A percentile compares a stretch with the other conserved stretches of the same genome.
phyloP scores from a whole-genome alignment of 768 basidiomycete genomes.

The Suillus sp. region DNA sequence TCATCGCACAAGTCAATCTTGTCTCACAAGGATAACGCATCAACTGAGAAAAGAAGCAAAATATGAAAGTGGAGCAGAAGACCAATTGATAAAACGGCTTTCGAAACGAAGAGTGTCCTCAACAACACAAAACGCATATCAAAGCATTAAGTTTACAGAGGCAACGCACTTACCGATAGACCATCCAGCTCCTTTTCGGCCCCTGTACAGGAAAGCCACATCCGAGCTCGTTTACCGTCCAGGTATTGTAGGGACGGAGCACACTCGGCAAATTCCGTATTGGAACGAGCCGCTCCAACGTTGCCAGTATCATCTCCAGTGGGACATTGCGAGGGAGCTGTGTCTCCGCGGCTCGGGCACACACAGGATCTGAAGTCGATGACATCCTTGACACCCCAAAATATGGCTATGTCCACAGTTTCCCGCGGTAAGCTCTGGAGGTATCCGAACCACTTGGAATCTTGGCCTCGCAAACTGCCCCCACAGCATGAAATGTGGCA shows the following conservation, averaged over 20 bases:
- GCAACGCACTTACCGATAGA: slow-evolving; percentile 28
- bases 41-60: slow-evolving; percentile 8
- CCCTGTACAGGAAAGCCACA: slow-evolving; percentile 39
- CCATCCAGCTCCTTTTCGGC: slow-evolving; percentile 28
- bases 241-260: slow-evolving; percentile 22
- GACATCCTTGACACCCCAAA: slow-evolving; percentile 50
- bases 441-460: slow-evolving; percentile 67
- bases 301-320: slow-evolving; percentile 8
- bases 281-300: slow-evolving; percentile 3
- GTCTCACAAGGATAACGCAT: neutral
- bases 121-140: slow-evolving; percentile 18
- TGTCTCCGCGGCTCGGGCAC: slow-evolving; percentile 20
- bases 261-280: slow-evolving; percentile 12
- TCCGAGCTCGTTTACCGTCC: slow-evolving; percentile 34
- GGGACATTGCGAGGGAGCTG: slow-evolving; percentile 13
- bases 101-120: neutral
- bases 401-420: slow-evolving; percentile 57
- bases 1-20: slow-evolving; percentile 1
- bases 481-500: slow-evolving; percentile 3
- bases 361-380: slow-evolving; percentile 20
- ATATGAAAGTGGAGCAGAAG: slow-evolving; percentile 4
- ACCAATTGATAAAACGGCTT: neutral
- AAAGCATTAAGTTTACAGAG: slow-evolving; percentile 15
- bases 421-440: slow-evolving; percentile 60
- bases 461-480: slow-evolving; percentile 47